Evolutionary conservation across 345 rosid genomes (phyloP).

Genomic region (Aegle marmelos): DNA sequence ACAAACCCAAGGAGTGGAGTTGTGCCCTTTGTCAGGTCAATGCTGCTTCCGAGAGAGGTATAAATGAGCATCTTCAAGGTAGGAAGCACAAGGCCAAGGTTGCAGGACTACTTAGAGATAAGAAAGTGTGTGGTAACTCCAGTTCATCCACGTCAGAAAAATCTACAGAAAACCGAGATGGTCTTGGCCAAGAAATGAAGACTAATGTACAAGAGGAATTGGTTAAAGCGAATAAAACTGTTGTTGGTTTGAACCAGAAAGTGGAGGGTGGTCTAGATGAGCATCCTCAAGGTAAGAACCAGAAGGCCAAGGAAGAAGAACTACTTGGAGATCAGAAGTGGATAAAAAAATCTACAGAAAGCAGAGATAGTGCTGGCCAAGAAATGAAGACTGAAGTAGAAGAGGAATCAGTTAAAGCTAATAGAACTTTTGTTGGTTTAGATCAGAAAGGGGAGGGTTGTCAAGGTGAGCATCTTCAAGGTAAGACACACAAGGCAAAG

Average conservation of each 20-base stretch:
- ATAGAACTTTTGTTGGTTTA: conserved; percentile 8
- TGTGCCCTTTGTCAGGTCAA: conserved; percentile 49
- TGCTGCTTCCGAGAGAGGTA: conserved; percentile 31
- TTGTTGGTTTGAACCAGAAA: too few species aligned
- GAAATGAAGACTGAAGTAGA: conserved; percentile 7
- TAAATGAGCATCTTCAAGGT: conserved; percentile 5
- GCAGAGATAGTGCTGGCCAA: not conserved
- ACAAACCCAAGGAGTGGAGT: conserved; percentile 39
- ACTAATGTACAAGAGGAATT: too few species aligned
- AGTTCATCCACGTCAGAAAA: not conserved
- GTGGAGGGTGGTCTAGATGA: conserved; percentile 31
- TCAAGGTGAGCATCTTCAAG: conserved; percentile 14
- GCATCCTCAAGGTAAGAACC: conserved; percentile 43
- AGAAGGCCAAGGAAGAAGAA: conserved; percentile 32
- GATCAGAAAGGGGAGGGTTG: conserved; percentile 9
- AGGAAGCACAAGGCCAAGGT: too few species aligned
- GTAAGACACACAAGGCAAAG: too few species aligned
- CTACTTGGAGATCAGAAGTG: conserved; percentile 20
- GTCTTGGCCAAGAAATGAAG: not conserved
- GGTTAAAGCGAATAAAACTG: too few species aligned
- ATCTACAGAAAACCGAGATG: not conserved
- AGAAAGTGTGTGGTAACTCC: too few species aligned
- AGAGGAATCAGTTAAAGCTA: conserved; percentile 7
- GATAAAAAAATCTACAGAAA: conserved; percentile 6
- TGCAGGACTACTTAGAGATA: too few species aligned